Evolutionary conservation across 352 stramenopile genomes (phyloP).

Genomic region (Phytophthora macrochlamydospora): DNA sequence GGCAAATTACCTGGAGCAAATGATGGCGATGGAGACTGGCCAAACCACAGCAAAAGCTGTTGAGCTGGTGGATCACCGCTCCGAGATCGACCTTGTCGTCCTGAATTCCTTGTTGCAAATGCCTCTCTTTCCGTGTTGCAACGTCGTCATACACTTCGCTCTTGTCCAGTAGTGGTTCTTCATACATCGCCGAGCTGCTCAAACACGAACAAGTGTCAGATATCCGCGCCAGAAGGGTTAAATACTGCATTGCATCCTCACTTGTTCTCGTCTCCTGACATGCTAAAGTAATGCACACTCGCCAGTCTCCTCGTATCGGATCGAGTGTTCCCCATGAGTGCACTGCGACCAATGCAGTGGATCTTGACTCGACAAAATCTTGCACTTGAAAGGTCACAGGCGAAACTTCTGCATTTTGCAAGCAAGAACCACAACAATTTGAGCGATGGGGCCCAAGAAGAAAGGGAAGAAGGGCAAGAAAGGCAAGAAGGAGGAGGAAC

Average conservation of each 20-base stretch:
- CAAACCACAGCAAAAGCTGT: slow-evolving; percentile 79
- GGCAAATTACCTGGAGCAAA: slow-evolving; percentile 53
- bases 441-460: slow-evolving; percentile 75
- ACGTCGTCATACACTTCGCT: slow-evolving; percentile 7
- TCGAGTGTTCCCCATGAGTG: slow-evolving; percentile 46
- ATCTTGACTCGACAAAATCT: slow-evolving; percentile 7
- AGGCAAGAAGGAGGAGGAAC: slow-evolving; percentile 67
- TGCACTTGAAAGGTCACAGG: slow-evolving; percentile 9
- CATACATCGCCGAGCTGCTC: slow-evolving; percentile 43
- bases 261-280: slow-evolving; percentile 32
- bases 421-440: neutral
- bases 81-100: slow-evolving; percentile 32
- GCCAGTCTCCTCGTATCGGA: slow-evolving; percentile 39
- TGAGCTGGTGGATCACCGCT: slow-evolving; percentile 63
- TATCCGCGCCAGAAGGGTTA: too few relatives aligned
- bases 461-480: slow-evolving; percentile 82
- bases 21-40: slow-evolving; percentile 77
- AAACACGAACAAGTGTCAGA: neutral
- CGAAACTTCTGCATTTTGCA: slow-evolving; percentile 10
- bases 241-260: slow-evolving; percentile 10
- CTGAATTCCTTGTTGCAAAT: slow-evolving; percentile 21
- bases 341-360: neutral
- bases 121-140: slow-evolving; percentile 13
- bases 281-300: slow-evolving; percentile 32
- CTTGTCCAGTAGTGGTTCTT: slow-evolving; percentile 61